These are phyloP conservation scores for Lentinula sp. DNA, from an alignment of 768 basidiomycete genomes.

Conservation along the genomic window DNA sequence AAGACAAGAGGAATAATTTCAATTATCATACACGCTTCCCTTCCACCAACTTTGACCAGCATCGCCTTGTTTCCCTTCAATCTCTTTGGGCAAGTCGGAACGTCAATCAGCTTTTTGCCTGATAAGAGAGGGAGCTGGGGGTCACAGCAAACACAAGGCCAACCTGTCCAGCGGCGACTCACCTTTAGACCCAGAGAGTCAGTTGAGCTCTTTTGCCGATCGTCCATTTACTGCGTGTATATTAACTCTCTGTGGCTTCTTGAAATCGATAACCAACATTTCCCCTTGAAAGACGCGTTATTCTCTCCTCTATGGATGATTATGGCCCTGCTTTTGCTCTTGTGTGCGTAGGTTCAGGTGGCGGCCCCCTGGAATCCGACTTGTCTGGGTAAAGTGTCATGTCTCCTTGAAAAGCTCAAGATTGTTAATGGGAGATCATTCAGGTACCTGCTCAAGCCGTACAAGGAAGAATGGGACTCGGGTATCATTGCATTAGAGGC, in stretches of 20 bases:
- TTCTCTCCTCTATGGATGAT: neutral
- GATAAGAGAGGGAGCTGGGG: neutral
- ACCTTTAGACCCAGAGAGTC: neutral
- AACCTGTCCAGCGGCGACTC: neutral
- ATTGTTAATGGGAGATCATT: slow-evolving; percentile 8
- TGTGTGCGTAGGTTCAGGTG: slow-evolving; percentile 20
- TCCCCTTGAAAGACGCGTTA: slow-evolving; percentile 1
- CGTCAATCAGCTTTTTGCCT: neutral
- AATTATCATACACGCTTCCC: neutral
- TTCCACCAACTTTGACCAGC: slow-evolving; percentile 1
- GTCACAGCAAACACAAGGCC: neutral
- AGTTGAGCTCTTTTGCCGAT: neutral
- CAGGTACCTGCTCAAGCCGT: slow-evolving; percentile 87
- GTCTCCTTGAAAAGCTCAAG: slow-evolving; percentile 7
- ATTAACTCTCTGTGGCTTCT: neutral
- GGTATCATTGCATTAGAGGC: slow-evolving; percentile 86
- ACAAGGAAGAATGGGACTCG: slow-evolving; percentile 61
- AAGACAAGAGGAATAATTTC: neutral
- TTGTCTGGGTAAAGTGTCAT: slow-evolving; percentile 64
- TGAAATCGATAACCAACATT: neutral
- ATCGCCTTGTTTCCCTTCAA: neutral
- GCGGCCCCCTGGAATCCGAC: slow-evolving; percentile 88
- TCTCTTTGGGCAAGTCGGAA: neutral
- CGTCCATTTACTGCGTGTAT: neutral
- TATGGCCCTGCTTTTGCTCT: slow-evolving; percentile 1